Evolutionary conservation across 164 flowering plant species (phyloP).

Genomic region (Cinnamomum chago): DNA sequence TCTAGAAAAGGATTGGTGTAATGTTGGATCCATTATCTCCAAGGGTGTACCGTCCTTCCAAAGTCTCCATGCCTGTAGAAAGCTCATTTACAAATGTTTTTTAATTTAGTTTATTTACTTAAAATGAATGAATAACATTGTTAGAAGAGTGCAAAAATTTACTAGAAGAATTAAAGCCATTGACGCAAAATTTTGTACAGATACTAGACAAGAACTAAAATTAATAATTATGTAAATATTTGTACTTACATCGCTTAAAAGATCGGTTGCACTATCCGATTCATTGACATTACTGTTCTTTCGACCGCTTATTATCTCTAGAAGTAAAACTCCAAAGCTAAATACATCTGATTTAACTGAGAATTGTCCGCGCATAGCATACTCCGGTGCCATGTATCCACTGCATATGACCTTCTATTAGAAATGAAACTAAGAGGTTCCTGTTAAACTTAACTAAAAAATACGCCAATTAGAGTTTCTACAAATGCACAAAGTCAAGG

Average conservation of each 20-base stretch:
- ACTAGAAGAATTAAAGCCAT: conserved; percentile 7
- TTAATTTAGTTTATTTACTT: background rate
- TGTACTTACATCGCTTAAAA: conserved; percentile 3
- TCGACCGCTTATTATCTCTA: conserved; percentile 15
- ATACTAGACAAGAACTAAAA: conserved; percentile 7
- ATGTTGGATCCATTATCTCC: conserved; percentile 7
- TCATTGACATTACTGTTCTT: conserved; percentile 1
- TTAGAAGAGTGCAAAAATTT: background rate
- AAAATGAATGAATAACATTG: background rate
- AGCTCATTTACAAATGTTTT: background rate
- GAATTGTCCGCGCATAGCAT: conserved; percentile 3
- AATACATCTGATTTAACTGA: conserved; percentile 9
- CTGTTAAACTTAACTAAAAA: no score
- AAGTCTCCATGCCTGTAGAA: conserved; percentile 10
- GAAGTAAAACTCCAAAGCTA: conserved; percentile 15
- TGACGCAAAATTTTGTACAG: conserved; percentile 19
- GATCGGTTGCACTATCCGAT: background rate
- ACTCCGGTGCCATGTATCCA: conserved; percentile 15
- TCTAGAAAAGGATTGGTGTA: background rate
- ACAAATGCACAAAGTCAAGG: no score
- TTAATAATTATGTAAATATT: background rate
- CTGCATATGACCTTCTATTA: conserved; percentile 2
- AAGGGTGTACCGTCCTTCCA: conserved; percentile 4
- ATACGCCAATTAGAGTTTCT: no score
- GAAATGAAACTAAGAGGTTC: no score